Base-by-base conservation (phyloP, 768 basidiomycete genomes). In the Sporobolomyces roseus region DNA sequence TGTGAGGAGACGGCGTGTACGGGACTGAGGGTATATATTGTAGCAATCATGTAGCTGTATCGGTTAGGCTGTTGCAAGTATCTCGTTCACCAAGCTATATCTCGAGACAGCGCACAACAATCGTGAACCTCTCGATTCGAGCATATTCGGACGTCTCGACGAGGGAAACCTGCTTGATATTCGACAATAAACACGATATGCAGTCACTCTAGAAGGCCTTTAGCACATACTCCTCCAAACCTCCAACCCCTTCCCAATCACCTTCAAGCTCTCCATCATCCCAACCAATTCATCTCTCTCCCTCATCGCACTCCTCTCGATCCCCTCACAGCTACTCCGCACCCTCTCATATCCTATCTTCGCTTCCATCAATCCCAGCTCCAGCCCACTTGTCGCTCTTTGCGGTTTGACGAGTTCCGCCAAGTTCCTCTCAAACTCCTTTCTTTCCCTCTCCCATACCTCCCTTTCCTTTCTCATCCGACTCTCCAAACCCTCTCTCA, bases 261-360 rank as follows among this genome's bases (percentile, higher is more conserved):
- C 4, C 58, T 25, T 33, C 13, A 60, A 25, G 4, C 45, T 45
- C 10, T 60, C 45, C 13, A 60, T 5, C 43, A 45, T 32, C 9
- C 43, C 43, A 17, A 16, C 29, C 19, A 60, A 23, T n/a, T 60
- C 58, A 8, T 60, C 58, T 23, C 32, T 27, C 9, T 60, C 58
- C 45, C 58, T 46, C 45, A 14, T 13, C 7, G 41, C 38, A 46
- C 2, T 17, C n/a, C 8, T 4, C 21, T 3, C 58, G 45, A 60
- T 30, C 19, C 9, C 9, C 21, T 60, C 45, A 30, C 49, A 48
- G 4, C 29, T 10, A 38, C 27, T 27, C 41, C 19, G 41, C 29
- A 30, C 10, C 27, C 29, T 12, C 30, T 48, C 16, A 4, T 27
- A 45, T 9, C 25, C 35, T 29, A 43, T 30, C 25, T 3, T 45